Conservation (phyloP, 1,284 basidiomycete species). For the Blastosporella zonata region DNA sequence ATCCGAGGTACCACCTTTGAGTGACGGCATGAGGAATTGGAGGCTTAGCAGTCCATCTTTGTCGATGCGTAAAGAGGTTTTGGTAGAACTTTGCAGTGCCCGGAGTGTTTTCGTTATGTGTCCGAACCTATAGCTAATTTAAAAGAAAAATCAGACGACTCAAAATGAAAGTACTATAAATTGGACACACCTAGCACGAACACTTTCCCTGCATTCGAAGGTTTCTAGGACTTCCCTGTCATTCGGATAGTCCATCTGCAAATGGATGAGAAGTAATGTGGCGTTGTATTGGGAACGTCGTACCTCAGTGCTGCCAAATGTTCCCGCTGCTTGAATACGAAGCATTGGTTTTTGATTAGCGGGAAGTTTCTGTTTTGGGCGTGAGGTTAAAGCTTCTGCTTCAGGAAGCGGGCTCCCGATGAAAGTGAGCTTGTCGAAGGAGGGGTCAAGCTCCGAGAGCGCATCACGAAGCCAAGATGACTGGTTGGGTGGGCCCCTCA, state of each 20-base stretch:
- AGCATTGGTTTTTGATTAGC: slow-evolving; percentile 54
- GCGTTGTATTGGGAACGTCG: slow-evolving; percentile 12
- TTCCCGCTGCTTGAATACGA: slow-evolving; percentile 74
- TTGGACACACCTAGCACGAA: slow-evolving; percentile 69
- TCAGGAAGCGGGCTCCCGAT: slow-evolving; percentile 63
- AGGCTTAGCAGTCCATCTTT: slow-evolving; percentile 76
- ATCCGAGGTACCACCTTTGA: slow-evolving; percentile 44
- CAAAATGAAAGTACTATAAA: not conserved
- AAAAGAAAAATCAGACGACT: not conserved
- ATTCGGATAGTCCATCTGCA: slow-evolving; percentile 90
- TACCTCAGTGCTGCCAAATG: slow-evolving; percentile 83
- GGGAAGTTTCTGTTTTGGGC: slow-evolving; percentile 27
- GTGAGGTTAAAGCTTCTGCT: slow-evolving; percentile 25
- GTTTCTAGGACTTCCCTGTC: slow-evolving; percentile 86
- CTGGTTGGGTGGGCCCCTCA: slow-evolving; percentile 35
- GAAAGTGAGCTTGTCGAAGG: slow-evolving; percentile 80
- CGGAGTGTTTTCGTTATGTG: slow-evolving; percentile 69
- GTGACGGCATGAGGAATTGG: slow-evolving; percentile 82
- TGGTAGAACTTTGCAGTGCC: slow-evolving; percentile 77
- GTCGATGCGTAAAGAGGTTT: slow-evolving; percentile 85
- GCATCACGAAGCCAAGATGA: slow-evolving; percentile 92
- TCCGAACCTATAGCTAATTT: slow-evolving; percentile 72
- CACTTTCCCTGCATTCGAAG: slow-evolving; percentile 70
- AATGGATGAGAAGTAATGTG: not conserved
- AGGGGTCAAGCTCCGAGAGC: slow-evolving; percentile 84